Base-by-base conservation (phyloP, 441 rosid species). In the Daphne laureola region DNA sequence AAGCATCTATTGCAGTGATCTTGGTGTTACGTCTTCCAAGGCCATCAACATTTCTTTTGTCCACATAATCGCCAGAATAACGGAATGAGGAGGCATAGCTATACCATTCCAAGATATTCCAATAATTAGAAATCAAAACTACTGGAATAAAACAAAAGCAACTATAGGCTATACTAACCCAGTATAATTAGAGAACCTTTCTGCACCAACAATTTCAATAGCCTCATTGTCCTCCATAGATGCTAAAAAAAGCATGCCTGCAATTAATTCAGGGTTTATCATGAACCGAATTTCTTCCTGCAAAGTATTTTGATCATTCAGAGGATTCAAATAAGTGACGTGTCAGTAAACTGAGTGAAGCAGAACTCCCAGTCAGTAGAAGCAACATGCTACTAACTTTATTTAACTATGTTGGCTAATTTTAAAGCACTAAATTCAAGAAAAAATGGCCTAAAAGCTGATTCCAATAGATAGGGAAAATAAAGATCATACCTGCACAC, bases 251-350 rank as follows among this genome's bases (percentile, higher is more conserved):
- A 86, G 76, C 97, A 92, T 84, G 68, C 98, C 83, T 16, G 83
- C 87, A 56, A 93, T 81, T 68, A 93, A 73, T 67, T 93, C 97
- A 43, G 97, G 98, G 79, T 79, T 84, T 72, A 86, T 79, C 97
- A 92, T 81, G 80, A 92, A 89, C 59, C 89, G 96, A 62, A 93
- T 87, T 76, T 93, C 98, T 78, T 92, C 98, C 98, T 89, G 71
- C 18, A 8, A 43, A 59, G 45, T 21, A n/a, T 57, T 38, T 43
- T 18, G 31, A 52, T 27, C 52, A 31, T 14, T 8, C 14, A 9
- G 9, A 59, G 43, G 44, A 16, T 35, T 61, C n/a, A 25, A 42
- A 43, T 13, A 16, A 16, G 26, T 52, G 12, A 46, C 45, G 54
- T 15, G 21, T 49, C 14, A 14, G 46, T 62, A 67, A 36, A 54